Evolutionary conservation across 2,329 filamentous ascomycete species (phyloP), one percentile per base, ranked within the genome.

Genomic region (Colletotrichum paranaense): DNA sequence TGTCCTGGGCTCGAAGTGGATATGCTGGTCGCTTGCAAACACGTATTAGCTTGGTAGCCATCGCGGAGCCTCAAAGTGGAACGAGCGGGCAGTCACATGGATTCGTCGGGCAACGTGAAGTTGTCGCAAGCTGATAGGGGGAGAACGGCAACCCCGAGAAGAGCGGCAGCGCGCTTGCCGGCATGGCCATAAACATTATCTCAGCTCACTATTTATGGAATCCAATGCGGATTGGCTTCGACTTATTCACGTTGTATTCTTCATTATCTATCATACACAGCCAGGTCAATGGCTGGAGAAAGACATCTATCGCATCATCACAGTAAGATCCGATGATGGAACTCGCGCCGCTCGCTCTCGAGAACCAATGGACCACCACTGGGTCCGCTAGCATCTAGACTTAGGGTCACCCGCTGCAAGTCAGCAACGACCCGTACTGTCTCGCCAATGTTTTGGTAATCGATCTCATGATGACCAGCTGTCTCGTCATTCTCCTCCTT

Each of bases 401-500:
- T 93, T 28, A 96, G 87, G 1, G 93, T 97, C 38, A 94, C 93
- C 76, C 90, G 91, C 74, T 84, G 87, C 67, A 94, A 86, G 83
- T 95, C 92, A 16, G 91, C 88, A 26, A 95, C 88, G 2, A 98
- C 94, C 62, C 92, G 84, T 1, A 98, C 88, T 52, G 91, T 92
- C 84, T 97, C 93, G 0, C 93, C 94, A 71, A 94, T 86, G 78
- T 94, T 97, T 77, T 90, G 87, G 78, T 93, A 93, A 79, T 98
- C 94, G 14, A 93, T 93, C 84, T 98, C 95, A 78, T 92, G 95
- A 75, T 79, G 78, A 26, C 60, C 56, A 26, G 77, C 5, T 35
- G 57, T 75, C 74, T 75, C 74, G 58, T 75, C 75, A 71, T 77
- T 73, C 68, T 69, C 70, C 72, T 80, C 75, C 78, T 80, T 76